Evolutionary conservation across 106 monocot genomes (phyloP), one percentile per base, ranked within the genome.

Genomic region (Chionographis japonica): DNA sequence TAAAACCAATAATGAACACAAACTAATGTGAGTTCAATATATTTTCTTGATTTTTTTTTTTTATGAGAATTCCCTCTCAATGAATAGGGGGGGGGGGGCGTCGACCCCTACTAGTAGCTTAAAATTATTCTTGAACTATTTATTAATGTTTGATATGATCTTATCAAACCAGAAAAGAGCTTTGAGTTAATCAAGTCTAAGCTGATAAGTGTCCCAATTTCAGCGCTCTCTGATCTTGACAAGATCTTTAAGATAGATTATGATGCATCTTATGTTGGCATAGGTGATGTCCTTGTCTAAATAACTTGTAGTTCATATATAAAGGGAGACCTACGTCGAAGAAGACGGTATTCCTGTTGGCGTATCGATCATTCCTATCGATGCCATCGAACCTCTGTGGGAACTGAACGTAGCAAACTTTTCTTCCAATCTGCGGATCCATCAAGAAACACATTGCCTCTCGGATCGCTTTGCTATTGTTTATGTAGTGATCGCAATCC

Each of bases 381-480:
- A 94, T 94, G 52, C 94, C 94, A 68, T 94, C 94, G 50, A 94
- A 94, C 74, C 94, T 88, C 70, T 94, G 94, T 8, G 94, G 94
- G 77, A 94, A 94, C 72, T 94, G 94, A 2, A 94, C 94, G 50
- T 88, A 91, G 72, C 91, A 95, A 2, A 91, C 88, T 58, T 79
- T 91, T 61, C 77, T 85, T 9, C 95, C 95, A 39, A 79, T 71
- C 79, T 86, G 91, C 42, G 89, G 95, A 75, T 97, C 95, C 95
- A 97, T 97, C 56, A 92, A 67, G 74, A 97, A 97, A 58, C 95
- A 97, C 95, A 97, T 97, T 14, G 95, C 81, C 68, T 95, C 95
- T 43, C 95, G 72, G 42, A 95, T 68, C 37, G 95, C 91, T 65
- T 91, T 95, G 95, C 95, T 92, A 56, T 97, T 92, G 80, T 97